Conservation (phyloP, 2,329 filamentous ascomycete species). For the Dichotomopilus funicola region DNA sequence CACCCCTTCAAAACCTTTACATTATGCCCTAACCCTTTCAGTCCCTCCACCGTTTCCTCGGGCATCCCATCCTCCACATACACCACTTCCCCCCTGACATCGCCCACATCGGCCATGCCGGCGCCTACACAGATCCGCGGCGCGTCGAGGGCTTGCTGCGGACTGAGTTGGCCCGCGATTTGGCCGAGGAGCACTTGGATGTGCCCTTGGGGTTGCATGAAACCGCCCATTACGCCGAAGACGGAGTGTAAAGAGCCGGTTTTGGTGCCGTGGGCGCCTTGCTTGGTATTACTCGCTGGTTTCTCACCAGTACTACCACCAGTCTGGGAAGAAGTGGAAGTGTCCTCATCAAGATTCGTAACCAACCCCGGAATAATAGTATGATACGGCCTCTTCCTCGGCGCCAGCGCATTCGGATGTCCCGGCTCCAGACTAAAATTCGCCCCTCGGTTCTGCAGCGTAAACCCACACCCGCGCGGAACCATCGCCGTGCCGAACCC, state of each 20-base stretch:
- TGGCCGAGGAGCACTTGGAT: slow-evolving; percentile 90
- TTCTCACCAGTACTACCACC: no score
- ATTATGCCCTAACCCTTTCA: slow-evolving; percentile 66
- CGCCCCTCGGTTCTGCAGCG: slow-evolving; percentile 84
- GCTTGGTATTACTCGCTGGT: no score
- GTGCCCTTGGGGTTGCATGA: slow-evolving; percentile 97
- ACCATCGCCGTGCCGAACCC: slow-evolving; percentile 86
- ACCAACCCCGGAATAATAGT: slow-evolving; percentile 94
- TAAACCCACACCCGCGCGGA: slow-evolving; percentile 81
- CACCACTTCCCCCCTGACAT: slow-evolving; percentile 57
- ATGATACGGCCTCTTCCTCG: slow-evolving; percentile 87
- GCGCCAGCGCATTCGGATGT: slow-evolving; percentile 76
- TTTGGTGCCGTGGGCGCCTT: no score
- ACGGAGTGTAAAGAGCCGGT: slow-evolving; percentile 71
- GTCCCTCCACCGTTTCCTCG: slow-evolving; percentile 57
- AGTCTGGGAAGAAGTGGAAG: no score
- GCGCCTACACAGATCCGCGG: slow-evolving; percentile 84
- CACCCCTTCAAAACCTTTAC: slow-evolving; percentile 60
- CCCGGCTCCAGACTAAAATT: slow-evolving; percentile 67
- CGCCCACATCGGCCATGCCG: slow-evolving; percentile 56
- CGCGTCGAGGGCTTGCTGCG: slow-evolving; percentile 84
- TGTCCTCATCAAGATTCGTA: slow-evolving; percentile 43
- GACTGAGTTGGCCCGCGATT: slow-evolving; percentile 71
- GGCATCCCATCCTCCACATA: slow-evolving; percentile 79
- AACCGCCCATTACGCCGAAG: slow-evolving; percentile 96